These are phyloP conservation scores for Botrytis squamosa DNA, from an alignment of 2,329 filamentous ascomycete species.

Conservation along the genomic window DNA sequence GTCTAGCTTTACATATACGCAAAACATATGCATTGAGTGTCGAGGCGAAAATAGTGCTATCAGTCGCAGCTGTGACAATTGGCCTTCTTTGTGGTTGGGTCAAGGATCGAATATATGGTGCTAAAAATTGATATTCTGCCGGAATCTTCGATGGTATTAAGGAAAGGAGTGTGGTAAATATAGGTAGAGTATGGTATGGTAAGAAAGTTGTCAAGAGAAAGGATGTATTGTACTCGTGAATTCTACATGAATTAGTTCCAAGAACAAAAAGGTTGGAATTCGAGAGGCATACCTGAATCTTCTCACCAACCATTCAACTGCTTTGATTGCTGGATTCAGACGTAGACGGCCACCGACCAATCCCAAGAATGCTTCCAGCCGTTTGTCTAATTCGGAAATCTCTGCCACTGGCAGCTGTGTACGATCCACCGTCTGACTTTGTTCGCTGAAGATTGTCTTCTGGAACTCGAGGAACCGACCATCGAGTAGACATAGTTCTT, in stretches of 20 bases:
- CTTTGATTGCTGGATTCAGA: constrained; percentile 83
- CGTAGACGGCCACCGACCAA: constrained; percentile 74
- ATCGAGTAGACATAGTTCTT: constrained; percentile 88
- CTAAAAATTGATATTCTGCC: constrained; percentile 75
- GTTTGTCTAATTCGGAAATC: constrained; percentile 76
- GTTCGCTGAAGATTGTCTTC: constrained; percentile 83
- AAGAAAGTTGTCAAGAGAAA: constrained; percentile 81
- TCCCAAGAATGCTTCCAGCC: constrained; percentile 78
- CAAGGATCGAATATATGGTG: constrained; percentile 78
- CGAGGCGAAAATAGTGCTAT: constrained; percentile 73
- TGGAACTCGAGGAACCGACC: constrained; percentile 72
- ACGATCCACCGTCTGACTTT: constrained; percentile 86
- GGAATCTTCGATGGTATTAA: constrained; percentile 79
- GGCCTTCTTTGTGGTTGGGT: constrained; percentile 75
- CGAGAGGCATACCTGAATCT: constrained; percentile 69
- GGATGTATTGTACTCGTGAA: constrained; percentile 87
- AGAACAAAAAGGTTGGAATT: background rate
- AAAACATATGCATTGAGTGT: constrained; percentile 77
- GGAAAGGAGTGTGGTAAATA: constrained; percentile 82
- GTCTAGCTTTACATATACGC: constrained; percentile 66
- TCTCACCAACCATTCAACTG: constrained; percentile 91
- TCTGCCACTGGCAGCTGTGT: constrained; percentile 78
- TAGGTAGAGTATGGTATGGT: constrained; percentile 83
- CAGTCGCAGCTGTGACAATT: constrained; percentile 79
- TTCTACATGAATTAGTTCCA: constrained; percentile 48